phyloP scores from a whole-genome alignment of 352 stramenopile genomes.

The Phytophthora ohioensis region DNA sequence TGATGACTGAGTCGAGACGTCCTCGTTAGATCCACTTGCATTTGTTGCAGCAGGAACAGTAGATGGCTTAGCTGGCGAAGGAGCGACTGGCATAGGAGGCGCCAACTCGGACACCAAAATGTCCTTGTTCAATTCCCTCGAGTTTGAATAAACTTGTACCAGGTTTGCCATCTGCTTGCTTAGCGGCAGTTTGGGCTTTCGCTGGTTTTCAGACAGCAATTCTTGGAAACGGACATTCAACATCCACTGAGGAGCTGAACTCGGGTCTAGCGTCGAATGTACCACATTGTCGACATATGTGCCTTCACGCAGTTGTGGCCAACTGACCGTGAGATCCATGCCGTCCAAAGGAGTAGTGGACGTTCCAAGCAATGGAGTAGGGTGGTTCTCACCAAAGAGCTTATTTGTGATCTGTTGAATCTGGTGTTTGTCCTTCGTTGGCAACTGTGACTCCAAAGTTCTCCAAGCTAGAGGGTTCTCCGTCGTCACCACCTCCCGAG shows the following conservation, averaged over 20 bases:
- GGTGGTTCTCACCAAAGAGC: conserved; percentile 48
- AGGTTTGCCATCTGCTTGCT: conserved; percentile 76
- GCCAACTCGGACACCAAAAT: conserved; percentile 80
- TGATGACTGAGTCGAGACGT: background rate
- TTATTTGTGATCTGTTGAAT: conserved; percentile 39
- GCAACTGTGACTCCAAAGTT: conserved; percentile 35
- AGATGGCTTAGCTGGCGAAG: conserved; percentile 27
- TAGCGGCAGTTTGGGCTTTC: conserved; percentile 65
- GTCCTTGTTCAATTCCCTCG: conserved; percentile 69
- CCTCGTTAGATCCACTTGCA: conserved; percentile 5
- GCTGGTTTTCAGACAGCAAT: conserved; percentile 50
- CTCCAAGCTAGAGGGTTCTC: conserved; percentile 38
- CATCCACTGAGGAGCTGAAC: conserved; percentile 72
- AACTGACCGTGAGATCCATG: conserved; percentile 71
- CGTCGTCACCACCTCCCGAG: conserved; percentile 38
- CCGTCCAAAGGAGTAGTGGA: conserved; percentile 52
- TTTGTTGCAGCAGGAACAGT: background rate
- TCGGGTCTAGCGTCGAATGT: conserved; percentile 79
- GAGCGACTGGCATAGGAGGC: conserved; percentile 47
- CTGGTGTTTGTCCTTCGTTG: conserved; percentile 16
- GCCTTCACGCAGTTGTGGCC: conserved; percentile 79
- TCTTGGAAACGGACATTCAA: conserved; percentile 59
- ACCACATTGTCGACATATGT: conserved; percentile 88
- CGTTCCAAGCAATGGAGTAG: conserved; percentile 46
- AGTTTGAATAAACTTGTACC: conserved; percentile 80